Evolutionary conservation across 2,329 filamentous ascomycete genomes (phyloP).

Genomic region (Colletotrichum theobromicola): DNA sequence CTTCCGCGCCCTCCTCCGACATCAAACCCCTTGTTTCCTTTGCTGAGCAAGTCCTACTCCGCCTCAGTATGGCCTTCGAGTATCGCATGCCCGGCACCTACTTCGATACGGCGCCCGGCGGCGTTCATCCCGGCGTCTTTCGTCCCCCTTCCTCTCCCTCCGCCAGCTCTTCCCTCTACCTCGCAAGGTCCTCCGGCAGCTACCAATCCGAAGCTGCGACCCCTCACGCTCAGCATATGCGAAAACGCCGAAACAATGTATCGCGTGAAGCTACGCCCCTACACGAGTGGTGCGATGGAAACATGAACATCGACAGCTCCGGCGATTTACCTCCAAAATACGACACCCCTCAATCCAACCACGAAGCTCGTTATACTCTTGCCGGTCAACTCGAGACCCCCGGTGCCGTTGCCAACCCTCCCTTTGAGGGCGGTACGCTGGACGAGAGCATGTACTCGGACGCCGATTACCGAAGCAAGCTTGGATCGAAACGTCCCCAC

Average conservation of each 20-base stretch:
- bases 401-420: slow-evolving; percentile 31
- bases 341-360: neutral
- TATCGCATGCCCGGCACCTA: slow-evolving; percentile 39
- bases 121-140: slow-evolving; percentile 51
- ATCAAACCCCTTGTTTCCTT: neutral
- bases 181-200: slow-evolving; percentile 43
- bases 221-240: slow-evolving; percentile 42
- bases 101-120: slow-evolving; percentile 35
- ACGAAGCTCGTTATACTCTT: slow-evolving; percentile 48
- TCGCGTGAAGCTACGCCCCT: slow-evolving; percentile 37
- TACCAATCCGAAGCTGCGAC: slow-evolving; percentile 40
- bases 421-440: slow-evolving; percentile 38
- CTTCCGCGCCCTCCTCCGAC: neutral
- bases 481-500: slow-evolving; percentile 51
- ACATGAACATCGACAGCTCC: slow-evolving; percentile 31
- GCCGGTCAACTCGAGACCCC: slow-evolving; percentile 61
- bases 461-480: slow-evolving; percentile 56
- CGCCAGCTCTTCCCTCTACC: slow-evolving; percentile 27
- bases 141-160: slow-evolving; percentile 46
- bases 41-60: neutral
- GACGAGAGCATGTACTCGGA: slow-evolving; percentile 64
- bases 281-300: slow-evolving; percentile 33
- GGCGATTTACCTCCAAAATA: slow-evolving; percentile 23
- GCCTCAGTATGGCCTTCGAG: slow-evolving; percentile 33
- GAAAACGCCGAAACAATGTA: slow-evolving; percentile 44